Percentiles rank a stretch among this genome's conserved stretches.
phyloP scores from a whole-genome alignment of 192 early-diverging fungal species.

The Coemansia sp. region DNA sequence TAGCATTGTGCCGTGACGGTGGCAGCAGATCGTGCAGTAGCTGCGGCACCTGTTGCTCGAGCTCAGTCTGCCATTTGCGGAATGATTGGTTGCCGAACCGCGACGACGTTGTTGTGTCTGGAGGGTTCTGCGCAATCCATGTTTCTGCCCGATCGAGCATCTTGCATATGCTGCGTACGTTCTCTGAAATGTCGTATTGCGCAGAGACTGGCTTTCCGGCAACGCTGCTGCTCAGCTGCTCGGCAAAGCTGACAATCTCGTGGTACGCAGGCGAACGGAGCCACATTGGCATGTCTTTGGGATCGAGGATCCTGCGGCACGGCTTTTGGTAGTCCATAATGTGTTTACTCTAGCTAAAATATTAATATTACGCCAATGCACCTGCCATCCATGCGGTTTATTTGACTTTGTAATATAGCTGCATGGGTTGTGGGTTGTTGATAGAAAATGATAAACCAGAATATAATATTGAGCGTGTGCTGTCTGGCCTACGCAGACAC shows the following conservation, averaged over 20 bases:
- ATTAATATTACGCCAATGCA: neutral
- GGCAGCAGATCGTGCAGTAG: slow-evolving; percentile 33
- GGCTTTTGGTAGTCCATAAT: slow-evolving; percentile 42
- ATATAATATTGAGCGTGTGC: neutral
- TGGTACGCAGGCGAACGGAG: slow-evolving; percentile 64
- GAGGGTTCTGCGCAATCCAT: slow-evolving; percentile 81
- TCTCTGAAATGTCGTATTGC: slow-evolving; percentile 56
- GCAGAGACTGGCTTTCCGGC: slow-evolving; percentile 62
- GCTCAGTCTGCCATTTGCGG: slow-evolving; percentile 66
- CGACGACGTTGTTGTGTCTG: slow-evolving; percentile 61
- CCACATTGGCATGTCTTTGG: slow-evolving; percentile 61
- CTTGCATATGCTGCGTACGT: slow-evolving; percentile 52
- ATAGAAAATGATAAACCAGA: neutral
- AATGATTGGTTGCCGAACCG: slow-evolving; percentile 95
- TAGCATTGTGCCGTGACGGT: slow-evolving; percentile 42
- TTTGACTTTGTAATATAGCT: neutral
- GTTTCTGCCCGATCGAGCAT: slow-evolving; percentile 65
- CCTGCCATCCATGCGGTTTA: neutral
- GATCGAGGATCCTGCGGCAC: slow-evolving; percentile 58
- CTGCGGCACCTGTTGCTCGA: slow-evolving; percentile 41
- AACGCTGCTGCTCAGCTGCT: slow-evolving; percentile 70
- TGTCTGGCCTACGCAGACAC: slow-evolving; percentile 25
- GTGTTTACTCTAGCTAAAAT: neutral
- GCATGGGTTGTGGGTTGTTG: neutral
- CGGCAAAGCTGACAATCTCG: slow-evolving; percentile 70